phyloP scores from a whole-genome alignment of 768 basidiomycete species.

The Boletus sensibilis region DNA sequence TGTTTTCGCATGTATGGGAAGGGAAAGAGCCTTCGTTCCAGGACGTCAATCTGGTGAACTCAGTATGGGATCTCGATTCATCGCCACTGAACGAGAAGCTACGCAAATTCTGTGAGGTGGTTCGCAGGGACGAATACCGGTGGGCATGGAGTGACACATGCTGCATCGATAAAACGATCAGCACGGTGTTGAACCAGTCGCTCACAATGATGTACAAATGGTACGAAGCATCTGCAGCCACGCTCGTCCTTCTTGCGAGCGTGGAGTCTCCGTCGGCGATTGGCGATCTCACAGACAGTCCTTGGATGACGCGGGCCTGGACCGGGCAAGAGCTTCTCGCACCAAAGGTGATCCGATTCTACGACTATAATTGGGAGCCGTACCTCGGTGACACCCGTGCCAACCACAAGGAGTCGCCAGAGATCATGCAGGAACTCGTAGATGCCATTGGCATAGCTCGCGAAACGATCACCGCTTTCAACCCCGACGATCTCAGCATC shows the following conservation, averaged over 20 bases:
- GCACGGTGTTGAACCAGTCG: slow-evolving; percentile 3
- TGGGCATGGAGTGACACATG: slow-evolving; percentile 16
- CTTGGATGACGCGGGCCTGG: slow-evolving; percentile 16
- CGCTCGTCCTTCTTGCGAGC: background rate
- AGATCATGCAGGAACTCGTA: slow-evolving; percentile 11
- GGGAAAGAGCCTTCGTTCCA: slow-evolving; percentile 6
- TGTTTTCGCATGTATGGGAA: slow-evolving; percentile 14
- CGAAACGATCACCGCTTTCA: background rate
- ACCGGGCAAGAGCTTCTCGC: slow-evolving; percentile 16
- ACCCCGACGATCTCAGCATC: slow-evolving; percentile 4
- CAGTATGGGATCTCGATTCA: slow-evolving; percentile 3
- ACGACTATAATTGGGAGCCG: slow-evolving; percentile 4
- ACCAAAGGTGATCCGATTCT: slow-evolving; percentile 9
- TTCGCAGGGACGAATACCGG: slow-evolving; percentile 2
- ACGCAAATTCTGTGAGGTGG: slow-evolving; percentile 5
- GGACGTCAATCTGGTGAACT: background rate
- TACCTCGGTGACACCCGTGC: background rate
- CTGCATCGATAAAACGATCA: slow-evolving; percentile 12
- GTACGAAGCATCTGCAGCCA: no score
- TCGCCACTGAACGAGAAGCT: slow-evolving; percentile 4
- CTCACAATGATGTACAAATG: background rate
- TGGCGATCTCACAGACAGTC: background rate
- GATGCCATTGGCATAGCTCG: slow-evolving; percentile 2
- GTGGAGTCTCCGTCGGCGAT: background rate
- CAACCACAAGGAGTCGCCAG: background rate